phyloP scores from a whole-genome alignment of 2,329 filamentous ascomycete species.

The Dichotomopilus funicola region DNA sequence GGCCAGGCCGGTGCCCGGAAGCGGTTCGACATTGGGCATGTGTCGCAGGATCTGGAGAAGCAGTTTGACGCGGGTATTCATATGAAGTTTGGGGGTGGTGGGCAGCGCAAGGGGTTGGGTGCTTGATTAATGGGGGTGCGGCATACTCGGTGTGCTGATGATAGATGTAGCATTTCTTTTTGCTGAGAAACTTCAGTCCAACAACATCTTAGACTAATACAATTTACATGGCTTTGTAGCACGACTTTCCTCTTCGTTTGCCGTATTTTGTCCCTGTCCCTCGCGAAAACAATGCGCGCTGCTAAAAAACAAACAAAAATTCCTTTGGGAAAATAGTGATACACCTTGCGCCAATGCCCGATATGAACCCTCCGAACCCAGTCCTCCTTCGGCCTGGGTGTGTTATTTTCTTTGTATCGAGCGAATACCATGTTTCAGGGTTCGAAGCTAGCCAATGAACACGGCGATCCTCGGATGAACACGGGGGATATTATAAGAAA shows the following conservation, averaged over 20 bases:
- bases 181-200: not conserved
- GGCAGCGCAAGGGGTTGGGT: slow-evolving; percentile 47
- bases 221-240: not conserved
- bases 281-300: slow-evolving; percentile 8
- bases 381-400: too few relatives aligned
- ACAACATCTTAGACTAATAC: not conserved
- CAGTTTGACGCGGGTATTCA: slow-evolving; percentile 52
- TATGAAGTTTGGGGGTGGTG: slow-evolving; percentile 47
- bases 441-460: too few relatives aligned
- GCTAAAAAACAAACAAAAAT: slow-evolving; percentile 2
- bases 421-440: too few relatives aligned
- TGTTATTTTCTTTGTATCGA: too few relatives aligned
- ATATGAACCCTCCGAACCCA: too few relatives aligned
- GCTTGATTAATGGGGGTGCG: slow-evolving; percentile 31
- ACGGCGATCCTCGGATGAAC: too few relatives aligned
- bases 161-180: not conserved
- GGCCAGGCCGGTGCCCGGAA: slow-evolving; percentile 19
- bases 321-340: slow-evolving; percentile 2
- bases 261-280: too few relatives aligned
- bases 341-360: not conserved
- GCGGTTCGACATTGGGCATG: slow-evolving; percentile 33
- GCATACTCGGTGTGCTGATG: not conserved
- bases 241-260: too few relatives aligned
- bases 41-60: slow-evolving; percentile 48
- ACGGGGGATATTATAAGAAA: too few relatives aligned